Percentiles rank a stretch among this genome's conserved stretches.
phyloP scores from a whole-genome alignment of 148 eudicot genomes.

The Polygonum maritimum region DNA sequence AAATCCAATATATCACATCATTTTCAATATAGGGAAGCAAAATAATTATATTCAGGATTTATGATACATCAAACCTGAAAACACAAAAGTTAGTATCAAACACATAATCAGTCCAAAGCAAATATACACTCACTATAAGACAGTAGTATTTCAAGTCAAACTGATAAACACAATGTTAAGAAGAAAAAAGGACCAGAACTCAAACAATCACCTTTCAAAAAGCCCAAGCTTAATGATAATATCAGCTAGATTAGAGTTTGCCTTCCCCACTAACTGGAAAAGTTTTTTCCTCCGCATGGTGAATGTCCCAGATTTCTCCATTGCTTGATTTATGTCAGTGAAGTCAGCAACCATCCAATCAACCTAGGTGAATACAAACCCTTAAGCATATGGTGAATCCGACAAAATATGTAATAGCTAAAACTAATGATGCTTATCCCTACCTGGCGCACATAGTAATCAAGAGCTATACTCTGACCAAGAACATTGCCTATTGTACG shows the following conservation, averaged over 20 bases:
- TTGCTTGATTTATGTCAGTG: constrained; percentile 88
- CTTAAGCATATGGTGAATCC: constrained; percentile 12
- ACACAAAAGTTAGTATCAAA: neutral
- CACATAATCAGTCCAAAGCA: neutral
- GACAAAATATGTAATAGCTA: neutral
- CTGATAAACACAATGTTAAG: neutral
- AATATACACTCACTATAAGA: neutral
- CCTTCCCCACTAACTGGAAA: constrained; percentile 92
- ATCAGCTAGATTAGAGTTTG: constrained; percentile 91
- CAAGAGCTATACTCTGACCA: constrained; percentile 98
- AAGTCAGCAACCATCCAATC: constrained; percentile 98
- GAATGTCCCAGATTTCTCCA: constrained; percentile 95
- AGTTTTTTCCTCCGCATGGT: constrained; percentile 90
- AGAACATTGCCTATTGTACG: constrained; percentile 95
- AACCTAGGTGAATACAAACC: constrained; percentile 38
- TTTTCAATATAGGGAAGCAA: neutral
- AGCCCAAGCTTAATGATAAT: constrained; percentile 96
- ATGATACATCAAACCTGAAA: neutral
- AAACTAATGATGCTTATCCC: constrained; percentile 10
- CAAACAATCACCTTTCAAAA: constrained; percentile 66
- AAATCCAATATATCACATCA: neutral
- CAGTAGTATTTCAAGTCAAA: neutral
- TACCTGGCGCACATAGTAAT: constrained; percentile 96
- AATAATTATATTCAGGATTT: neutral
- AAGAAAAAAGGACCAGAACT: neutral